These are phyloP conservation scores for Volvox carteri DNA, from an alignment of 163 green algal species.

Conservation along the genomic window DNA sequence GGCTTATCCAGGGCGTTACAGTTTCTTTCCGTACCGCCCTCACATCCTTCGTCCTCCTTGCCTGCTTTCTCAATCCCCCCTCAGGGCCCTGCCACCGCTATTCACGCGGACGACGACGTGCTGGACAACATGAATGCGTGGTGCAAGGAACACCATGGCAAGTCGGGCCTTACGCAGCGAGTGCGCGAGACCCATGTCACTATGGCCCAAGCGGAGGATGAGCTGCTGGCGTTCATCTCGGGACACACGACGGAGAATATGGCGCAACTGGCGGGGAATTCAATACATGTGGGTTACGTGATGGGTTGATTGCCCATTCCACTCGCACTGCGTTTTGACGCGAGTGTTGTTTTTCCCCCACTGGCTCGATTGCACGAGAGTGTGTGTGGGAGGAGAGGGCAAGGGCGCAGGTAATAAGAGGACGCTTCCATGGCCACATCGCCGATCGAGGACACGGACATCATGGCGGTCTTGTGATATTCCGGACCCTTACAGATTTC, in stretches of 20 bases:
- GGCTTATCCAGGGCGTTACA: no score
- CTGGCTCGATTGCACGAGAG: no score
- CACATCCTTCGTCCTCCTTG: no score
- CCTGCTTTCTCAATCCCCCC: neutral
- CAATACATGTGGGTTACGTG: slow-evolving; percentile 78
- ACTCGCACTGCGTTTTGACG: no score
- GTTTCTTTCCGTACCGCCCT: no score
- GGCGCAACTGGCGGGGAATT: slow-evolving; percentile 89
- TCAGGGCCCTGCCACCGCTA: slow-evolving; percentile 90
- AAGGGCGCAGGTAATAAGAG: neutral
- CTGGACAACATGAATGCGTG: slow-evolving; percentile 95
- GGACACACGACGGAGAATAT: slow-evolving; percentile 61
- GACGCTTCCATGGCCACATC: no score
- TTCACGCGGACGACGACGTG: slow-evolving; percentile 88
- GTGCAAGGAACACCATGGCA: slow-evolving; percentile 91
- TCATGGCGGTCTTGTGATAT: no score
- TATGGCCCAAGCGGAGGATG: slow-evolving; percentile 81
- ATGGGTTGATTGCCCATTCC: no score
- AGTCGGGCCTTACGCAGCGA: slow-evolving; percentile 85
- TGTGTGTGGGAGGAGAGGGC: neutral
- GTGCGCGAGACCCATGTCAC: slow-evolving; percentile 65
- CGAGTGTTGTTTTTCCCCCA: no score
- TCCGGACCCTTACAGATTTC: no score
- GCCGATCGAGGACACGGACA: no score
- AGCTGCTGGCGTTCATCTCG: slow-evolving; percentile 50